Percentiles rank a stretch among this genome's conserved stretches.
phyloP scores from a whole-genome alignment of 495 filamentous ascomycete genomes.

The Podospora pseudoanserina region DNA sequence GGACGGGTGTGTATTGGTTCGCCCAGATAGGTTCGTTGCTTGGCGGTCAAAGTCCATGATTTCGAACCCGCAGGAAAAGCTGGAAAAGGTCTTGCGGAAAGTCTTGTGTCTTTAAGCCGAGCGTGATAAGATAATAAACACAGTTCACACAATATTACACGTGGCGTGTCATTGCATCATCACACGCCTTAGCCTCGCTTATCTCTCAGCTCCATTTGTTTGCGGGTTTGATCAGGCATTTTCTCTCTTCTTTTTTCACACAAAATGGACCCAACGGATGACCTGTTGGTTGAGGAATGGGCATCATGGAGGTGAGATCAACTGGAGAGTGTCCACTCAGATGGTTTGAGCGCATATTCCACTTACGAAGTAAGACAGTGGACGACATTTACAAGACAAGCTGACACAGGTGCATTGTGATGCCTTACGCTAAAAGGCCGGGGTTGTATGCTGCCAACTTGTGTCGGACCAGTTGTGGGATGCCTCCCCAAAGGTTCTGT shows the following conservation, averaged over 20 bases:
- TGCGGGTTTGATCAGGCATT: no score
- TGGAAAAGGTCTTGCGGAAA: conserved; percentile 29
- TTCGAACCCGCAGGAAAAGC: conserved; percentile 16
- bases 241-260: no score
- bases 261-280: no score
- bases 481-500: neutral
- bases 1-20: conserved; percentile 41
- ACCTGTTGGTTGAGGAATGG: no score
- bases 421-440: neutral
- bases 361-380: no score
- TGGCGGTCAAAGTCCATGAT: conserved; percentile 36
- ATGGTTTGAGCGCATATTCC: no score
- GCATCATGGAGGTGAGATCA: no score
- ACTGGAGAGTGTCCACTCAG: no score
- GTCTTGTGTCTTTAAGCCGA: conserved; percentile 21
- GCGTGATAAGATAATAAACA: neutral
- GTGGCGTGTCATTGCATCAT: no score
- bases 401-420: neutral
- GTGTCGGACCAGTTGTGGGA: neutral
- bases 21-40: conserved; percentile 44
- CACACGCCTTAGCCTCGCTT: no score
- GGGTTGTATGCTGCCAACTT: neutral
- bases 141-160: no score
- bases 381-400: neutral
- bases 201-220: no score